Evolutionary conservation across 2,329 filamentous ascomycete species (phyloP), one percentile per base, ranked within the genome.

Genomic region (Zymoseptoria tritici): DNA sequence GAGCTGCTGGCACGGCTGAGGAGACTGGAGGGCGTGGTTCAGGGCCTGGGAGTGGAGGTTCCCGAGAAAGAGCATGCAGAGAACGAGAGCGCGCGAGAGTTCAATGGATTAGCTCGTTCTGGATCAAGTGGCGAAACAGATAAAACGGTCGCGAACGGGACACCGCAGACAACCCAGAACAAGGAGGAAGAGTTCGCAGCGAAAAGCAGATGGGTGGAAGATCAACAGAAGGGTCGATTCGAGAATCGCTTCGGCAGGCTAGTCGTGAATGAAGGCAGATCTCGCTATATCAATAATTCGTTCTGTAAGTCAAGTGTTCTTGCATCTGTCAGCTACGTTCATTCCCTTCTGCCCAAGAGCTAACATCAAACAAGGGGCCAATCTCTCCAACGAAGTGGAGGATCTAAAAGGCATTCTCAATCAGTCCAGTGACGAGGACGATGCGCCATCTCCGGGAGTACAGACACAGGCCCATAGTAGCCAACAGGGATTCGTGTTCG

Each of bases 11-110:
- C 90, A 73, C 79, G 89, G 11, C 71, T 92, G 70, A 79, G 85
- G 62, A 87, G 89, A 72, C 75, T 92, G 24, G 89, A 92, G 72
- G 87, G 87, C 52, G 89, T 92, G 26, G 89, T 92, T 31, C 80
- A 84, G 66, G 81, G 77, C 54, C 70, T 87, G 60, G 83, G 83
- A 57, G 79, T 77, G 16, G 74, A 78, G 24, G 68, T 70, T 24
- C 66, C 68, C 2, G 59, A 24, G 22, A 62, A 61, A 49, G 70
- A 71, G 20, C 56, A 52, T 19, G 20, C 54, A 21, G 11, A 29
- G 6, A 54, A 29, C 31, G n/a, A 42, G 11, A 36, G 24, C 46
- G 46, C 31, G 16, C 31, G 36, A 50, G 50, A 29, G 24, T 31
- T 29, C 20, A 20, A 54, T 29, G 22, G 36, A 46, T n/a, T 11